Evolutionary conservation across 495 filamentous ascomycete species (phyloP).

Genomic region (Annulohypoxylon bovei): DNA sequence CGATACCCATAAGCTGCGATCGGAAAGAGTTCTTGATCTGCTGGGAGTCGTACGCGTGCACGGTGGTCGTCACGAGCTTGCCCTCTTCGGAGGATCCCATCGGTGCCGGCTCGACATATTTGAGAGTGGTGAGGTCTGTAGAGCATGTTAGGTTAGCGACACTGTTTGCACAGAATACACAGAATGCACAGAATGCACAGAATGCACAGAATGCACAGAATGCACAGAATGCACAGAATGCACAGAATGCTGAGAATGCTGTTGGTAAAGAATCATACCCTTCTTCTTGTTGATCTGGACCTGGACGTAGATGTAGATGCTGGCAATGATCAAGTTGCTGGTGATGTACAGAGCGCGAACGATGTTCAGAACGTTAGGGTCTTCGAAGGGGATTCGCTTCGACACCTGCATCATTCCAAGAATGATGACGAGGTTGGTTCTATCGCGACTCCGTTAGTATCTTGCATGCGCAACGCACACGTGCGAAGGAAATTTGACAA

Average conservation of each 20-base stretch:
- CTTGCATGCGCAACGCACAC: not conserved
- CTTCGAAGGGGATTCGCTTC: slow-evolving; percentile 94
- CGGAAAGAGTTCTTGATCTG: slow-evolving; percentile 87
- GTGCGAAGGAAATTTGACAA: slow-evolving; percentile 12
- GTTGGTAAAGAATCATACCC: slow-evolving; percentile 66
- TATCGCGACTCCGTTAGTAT: slow-evolving; percentile 51
- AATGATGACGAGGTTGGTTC: slow-evolving; percentile 93
- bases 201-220: not conserved
- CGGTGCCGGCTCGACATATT: slow-evolving; percentile 94
- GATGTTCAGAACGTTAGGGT: slow-evolving; percentile 82
- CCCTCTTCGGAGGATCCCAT: slow-evolving; percentile 93
- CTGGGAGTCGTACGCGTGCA: slow-evolving; percentile 87
- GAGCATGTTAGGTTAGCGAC: slow-evolving; percentile 17
- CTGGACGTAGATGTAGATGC: slow-evolving; percentile 85
- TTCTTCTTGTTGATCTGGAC: slow-evolving; percentile 90
- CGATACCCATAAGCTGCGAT: slow-evolving; percentile 91
- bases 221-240: too few species aligned
- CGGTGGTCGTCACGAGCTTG: slow-evolving; percentile 94
- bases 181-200: too few species aligned
- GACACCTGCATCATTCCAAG: slow-evolving; percentile 97
- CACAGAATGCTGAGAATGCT: not conserved
- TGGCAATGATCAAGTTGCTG: slow-evolving; percentile 88
- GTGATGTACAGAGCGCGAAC: slow-evolving; percentile 85
- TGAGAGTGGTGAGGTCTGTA: slow-evolving; percentile 93
- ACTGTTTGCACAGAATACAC: not conserved